phyloP scores from a whole-genome alignment of 768 basidiomycete genomes.

The Coprinopsis sp. region DNA sequence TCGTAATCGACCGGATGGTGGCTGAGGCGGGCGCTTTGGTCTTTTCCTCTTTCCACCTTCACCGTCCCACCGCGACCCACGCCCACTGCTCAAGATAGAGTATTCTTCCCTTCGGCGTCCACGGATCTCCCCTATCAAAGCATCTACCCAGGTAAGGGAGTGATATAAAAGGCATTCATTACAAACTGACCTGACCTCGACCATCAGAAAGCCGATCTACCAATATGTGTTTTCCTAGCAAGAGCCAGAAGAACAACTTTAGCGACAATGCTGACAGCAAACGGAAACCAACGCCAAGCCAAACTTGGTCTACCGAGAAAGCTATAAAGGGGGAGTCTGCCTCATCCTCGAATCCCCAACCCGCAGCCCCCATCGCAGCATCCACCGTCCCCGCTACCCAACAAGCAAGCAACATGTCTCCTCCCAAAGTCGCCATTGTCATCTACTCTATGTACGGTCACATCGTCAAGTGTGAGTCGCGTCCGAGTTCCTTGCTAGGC shows the following conservation, averaged over 20 bases:
- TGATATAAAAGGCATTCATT: too few relatives aligned
- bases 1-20: conserved; percentile 1
- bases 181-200: too few relatives aligned
- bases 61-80: conserved; percentile 3
- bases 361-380: conserved; percentile 5
- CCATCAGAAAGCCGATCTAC: neutral
- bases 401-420: conserved; percentile 27
- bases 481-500: neutral
- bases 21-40: neutral
- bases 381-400: conserved; percentile 2
- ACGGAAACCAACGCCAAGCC: conserved; percentile 10
- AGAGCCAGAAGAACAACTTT: conserved; percentile 28
- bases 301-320: conserved; percentile 16
- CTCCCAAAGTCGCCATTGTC: conserved; percentile 62
- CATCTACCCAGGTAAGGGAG: too few relatives aligned
- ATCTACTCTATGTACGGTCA: conserved; percentile 78
- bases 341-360: conserved; percentile 1
- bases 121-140: conserved; percentile 2
- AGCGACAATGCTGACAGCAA: conserved; percentile 20
- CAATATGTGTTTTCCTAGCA: conserved; percentile 31
- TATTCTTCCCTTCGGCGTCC: neutral
- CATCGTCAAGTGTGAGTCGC: conserved; percentile 58
- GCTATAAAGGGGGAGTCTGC: conserved; percentile 24
- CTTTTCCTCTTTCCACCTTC: neutral
- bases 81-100: neutral